Conservation (phyloP, 768 basidiomycete species). For the Amanita jacksonii region DNA sequence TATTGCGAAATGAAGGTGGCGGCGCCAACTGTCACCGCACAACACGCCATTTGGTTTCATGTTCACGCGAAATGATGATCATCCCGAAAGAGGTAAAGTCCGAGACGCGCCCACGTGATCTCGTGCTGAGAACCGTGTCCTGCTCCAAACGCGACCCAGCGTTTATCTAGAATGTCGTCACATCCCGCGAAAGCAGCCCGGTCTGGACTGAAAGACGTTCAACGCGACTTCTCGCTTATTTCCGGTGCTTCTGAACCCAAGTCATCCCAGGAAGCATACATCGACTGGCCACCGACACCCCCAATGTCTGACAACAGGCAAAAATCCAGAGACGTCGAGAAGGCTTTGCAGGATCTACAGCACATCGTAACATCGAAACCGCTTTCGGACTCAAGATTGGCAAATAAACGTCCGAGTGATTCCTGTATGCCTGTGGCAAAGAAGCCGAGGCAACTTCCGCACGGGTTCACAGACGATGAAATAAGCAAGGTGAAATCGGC, state of each 20-base stretch:
- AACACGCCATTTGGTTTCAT: too few species aligned
- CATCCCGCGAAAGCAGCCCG: constrained; percentile 16
- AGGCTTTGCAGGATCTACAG: background rate
- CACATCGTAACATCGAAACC: constrained; percentile 14
- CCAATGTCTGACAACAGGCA: constrained; percentile 7
- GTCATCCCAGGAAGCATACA: constrained; percentile 34
- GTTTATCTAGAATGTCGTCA: constrained; percentile 3
- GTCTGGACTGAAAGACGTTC: constrained; percentile 54
- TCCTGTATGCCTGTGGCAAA: constrained; percentile 26
- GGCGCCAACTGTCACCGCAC: too few species aligned
- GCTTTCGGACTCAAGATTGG: constrained; percentile 18
- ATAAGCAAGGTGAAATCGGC: background rate
- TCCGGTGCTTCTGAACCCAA: constrained; percentile 17
- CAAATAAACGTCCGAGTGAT: constrained; percentile 31
- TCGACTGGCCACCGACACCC: constrained; percentile 28
- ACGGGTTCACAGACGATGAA: constrained; percentile 33
- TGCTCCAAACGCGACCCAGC: constrained; percentile 1
- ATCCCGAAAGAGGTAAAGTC: too few species aligned
- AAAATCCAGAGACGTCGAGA: background rate
- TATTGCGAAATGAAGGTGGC: too few species aligned
- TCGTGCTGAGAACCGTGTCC: background rate
- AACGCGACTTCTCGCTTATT: constrained; percentile 51
- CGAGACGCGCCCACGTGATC: constrained; percentile 14
- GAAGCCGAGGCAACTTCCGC: constrained; percentile 48
- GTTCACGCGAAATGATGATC: too few species aligned